Evolutionary conservation across 148 eudicot species (phyloP).

Genomic region (Fallopia convolvulus): DNA sequence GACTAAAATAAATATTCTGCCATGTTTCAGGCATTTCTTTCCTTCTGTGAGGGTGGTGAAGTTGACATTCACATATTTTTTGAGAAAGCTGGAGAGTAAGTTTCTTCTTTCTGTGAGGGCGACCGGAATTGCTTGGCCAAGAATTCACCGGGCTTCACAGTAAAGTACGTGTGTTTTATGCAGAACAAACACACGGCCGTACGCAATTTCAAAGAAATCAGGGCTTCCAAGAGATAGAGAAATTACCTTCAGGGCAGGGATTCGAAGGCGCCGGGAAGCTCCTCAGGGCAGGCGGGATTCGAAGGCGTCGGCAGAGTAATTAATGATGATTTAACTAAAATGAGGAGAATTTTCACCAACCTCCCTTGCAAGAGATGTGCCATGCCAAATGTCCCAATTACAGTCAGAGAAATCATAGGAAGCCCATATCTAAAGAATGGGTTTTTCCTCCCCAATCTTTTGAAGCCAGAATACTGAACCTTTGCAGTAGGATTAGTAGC

Average conservation of each 20-base stretch:
- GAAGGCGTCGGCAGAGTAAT: too few relatives aligned
- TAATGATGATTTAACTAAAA: neutral
- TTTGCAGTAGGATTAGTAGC: slow-evolving; percentile 15
- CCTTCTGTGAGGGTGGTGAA: slow-evolving; percentile 93
- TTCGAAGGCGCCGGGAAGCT: too few relatives aligned
- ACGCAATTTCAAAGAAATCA: too few relatives aligned
- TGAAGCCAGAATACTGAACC: slow-evolving; percentile 46
- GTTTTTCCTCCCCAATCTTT: slow-evolving; percentile 63
- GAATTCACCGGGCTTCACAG: too few relatives aligned
- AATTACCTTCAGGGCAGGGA: too few relatives aligned
- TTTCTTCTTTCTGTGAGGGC: neutral
- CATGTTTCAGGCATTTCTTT: slow-evolving; percentile 78
- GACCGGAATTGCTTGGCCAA: too few relatives aligned
- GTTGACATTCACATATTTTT: slow-evolving; percentile 78
- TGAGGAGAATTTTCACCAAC: slow-evolving; percentile 24
- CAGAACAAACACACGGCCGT: too few relatives aligned
- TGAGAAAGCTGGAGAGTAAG: slow-evolving; percentile 99
- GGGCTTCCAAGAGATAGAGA: too few relatives aligned
- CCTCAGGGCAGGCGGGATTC: too few relatives aligned
- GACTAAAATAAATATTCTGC: neutral
- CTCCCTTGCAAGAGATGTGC: slow-evolving; percentile 95
- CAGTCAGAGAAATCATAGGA: slow-evolving; percentile 88
- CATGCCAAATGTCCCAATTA: slow-evolving; percentile 78
- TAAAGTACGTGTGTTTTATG: too few relatives aligned
- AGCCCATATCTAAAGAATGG: slow-evolving; percentile 95